Evolutionary conservation across 2,329 filamentous ascomycete genomes (phyloP).

Genomic region (Stachybotrys elegans): DNA sequence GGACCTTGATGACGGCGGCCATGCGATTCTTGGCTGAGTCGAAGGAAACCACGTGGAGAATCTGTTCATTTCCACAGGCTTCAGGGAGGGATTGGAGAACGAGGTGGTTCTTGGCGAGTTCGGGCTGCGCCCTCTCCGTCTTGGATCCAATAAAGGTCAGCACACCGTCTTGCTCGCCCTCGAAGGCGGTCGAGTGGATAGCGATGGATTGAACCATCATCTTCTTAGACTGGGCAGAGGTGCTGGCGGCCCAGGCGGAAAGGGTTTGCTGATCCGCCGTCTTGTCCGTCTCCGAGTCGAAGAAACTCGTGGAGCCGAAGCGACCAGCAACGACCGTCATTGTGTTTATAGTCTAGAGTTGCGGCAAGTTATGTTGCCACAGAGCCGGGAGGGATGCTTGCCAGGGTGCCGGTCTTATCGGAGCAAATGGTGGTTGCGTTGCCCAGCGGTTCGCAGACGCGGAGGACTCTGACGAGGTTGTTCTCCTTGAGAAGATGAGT

Average conservation of each 20-base stretch:
- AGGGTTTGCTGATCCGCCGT: constrained; percentile 8
- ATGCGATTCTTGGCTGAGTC: constrained; percentile 53
- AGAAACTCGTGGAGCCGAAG: constrained; percentile 42
- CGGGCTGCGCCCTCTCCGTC: constrained; percentile 50
- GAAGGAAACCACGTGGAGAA: constrained; percentile 48
- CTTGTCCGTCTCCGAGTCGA: constrained; percentile 20
- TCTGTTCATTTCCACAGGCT: constrained; percentile 38
- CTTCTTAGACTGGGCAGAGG: constrained; percentile 22
- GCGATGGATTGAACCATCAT: constrained; percentile 39
- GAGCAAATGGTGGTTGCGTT: constrained; percentile 73
- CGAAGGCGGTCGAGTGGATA: constrained; percentile 56
- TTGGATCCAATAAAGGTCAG: constrained; percentile 49
- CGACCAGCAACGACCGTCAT: constrained; percentile 71
- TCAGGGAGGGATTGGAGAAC: constrained; percentile 42
- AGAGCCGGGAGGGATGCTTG: too few species aligned
- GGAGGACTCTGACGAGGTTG: constrained; percentile 61
- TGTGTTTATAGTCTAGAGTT: constrained; percentile 54
- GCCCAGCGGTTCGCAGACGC: constrained; percentile 68
- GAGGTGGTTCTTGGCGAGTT: constrained; percentile 44
- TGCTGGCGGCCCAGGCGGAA: constrained; percentile 11
- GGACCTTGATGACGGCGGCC: constrained; percentile 48
- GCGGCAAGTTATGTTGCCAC: too few species aligned
- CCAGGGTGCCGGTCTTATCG: constrained; percentile 43
- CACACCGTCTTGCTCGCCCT: constrained; percentile 40
- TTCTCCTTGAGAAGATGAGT: constrained; percentile 67